phyloP scores from a whole-genome alignment of 495 filamentous ascomycete species.

The Daldinia concentrica region DNA sequence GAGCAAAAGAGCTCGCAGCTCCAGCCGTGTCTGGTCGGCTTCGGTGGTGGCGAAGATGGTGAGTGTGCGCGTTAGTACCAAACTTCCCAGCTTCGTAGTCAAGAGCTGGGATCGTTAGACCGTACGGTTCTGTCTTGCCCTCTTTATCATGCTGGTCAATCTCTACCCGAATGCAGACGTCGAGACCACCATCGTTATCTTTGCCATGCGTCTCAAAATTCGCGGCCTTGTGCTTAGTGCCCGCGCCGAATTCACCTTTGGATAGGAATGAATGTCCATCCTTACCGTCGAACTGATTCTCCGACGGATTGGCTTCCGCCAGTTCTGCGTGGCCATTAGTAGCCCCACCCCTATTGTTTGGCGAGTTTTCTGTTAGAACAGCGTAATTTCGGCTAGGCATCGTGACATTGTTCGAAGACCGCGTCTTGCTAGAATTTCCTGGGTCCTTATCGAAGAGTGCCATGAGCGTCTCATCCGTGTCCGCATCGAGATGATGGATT shows the following conservation, averaged over 20 bases:
- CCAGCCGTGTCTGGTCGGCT: slow-evolving; percentile 43
- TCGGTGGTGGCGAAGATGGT: slow-evolving; percentile 41
- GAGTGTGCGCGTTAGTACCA: slow-evolving; percentile 37
- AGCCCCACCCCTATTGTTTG: slow-evolving; percentile 47
- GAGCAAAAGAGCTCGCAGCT: slow-evolving; percentile 30
- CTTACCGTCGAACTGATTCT: slow-evolving; percentile 52
- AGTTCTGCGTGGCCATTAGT: slow-evolving; percentile 25
- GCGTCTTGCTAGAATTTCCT: slow-evolving; percentile 72
- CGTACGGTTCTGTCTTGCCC: slow-evolving; percentile 73
- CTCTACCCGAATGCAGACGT: slow-evolving; percentile 75
- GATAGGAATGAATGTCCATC: slow-evolving; percentile 72
- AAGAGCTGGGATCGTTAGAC: slow-evolving; percentile 66
- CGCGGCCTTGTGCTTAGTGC: slow-evolving; percentile 71
- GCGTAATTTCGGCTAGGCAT: slow-evolving; percentile 94
- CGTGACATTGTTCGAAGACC: slow-evolving; percentile 77
- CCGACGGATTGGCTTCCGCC: slow-evolving; percentile 1
- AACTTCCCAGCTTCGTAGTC: slow-evolving; percentile 50
- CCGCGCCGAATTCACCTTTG: slow-evolving; percentile 69
- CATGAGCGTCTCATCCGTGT: slow-evolving; percentile 90
- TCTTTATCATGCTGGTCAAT: slow-evolving; percentile 70
- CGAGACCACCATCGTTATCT: slow-evolving; percentile 67
- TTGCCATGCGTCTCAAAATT: slow-evolving; percentile 60
- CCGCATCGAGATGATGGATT: slow-evolving; percentile 85
- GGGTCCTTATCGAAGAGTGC: slow-evolving; percentile 86
- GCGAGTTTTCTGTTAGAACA: slow-evolving; percentile 75